These are phyloP conservation scores for Truncatella angustata DNA, from an alignment of 2,329 filamentous ascomycete species.

Conservation along the genomic window DNA sequence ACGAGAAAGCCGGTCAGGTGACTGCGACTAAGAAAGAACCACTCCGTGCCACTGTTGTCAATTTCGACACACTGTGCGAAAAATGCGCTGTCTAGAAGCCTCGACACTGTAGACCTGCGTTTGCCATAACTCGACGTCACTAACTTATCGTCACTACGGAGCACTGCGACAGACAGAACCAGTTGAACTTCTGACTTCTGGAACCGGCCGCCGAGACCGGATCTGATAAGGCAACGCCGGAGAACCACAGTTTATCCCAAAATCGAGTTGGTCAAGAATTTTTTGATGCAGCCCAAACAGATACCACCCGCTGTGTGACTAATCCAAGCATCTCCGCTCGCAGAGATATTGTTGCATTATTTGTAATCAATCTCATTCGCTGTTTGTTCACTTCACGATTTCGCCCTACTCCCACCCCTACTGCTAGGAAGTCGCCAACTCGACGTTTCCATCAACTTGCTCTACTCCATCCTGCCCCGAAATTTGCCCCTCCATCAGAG, in stretches of 20 bases:
- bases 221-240: constrained; percentile 21
- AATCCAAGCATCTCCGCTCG: constrained; percentile 18
- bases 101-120: no score
- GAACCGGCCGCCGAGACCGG: constrained; percentile 20
- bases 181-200: no score
- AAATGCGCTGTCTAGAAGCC: no score
- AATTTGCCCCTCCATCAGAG: constrained; percentile 5
- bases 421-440: not conserved
- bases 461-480: not conserved
- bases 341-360: constrained; percentile 5
- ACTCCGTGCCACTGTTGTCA: no score
- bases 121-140: not conserved
- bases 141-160: no score
- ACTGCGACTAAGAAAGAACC: no score
- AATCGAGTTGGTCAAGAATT: constrained; percentile 7
- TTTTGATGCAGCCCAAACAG: constrained; percentile 13
- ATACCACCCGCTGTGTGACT: constrained; percentile 16
- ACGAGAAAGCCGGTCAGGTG: no score
- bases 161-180: no score
- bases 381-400: not conserved
- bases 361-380: constrained; percentile 6
- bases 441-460: not conserved
- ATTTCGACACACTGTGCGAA: no score
- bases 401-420: not conserved
- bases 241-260: constrained; percentile 13